Evolutionary conservation across 2,329 filamentous ascomycete species (phyloP), one percentile per base, ranked within the genome.

Genomic region (Clarireedia monteithiana): DNA sequence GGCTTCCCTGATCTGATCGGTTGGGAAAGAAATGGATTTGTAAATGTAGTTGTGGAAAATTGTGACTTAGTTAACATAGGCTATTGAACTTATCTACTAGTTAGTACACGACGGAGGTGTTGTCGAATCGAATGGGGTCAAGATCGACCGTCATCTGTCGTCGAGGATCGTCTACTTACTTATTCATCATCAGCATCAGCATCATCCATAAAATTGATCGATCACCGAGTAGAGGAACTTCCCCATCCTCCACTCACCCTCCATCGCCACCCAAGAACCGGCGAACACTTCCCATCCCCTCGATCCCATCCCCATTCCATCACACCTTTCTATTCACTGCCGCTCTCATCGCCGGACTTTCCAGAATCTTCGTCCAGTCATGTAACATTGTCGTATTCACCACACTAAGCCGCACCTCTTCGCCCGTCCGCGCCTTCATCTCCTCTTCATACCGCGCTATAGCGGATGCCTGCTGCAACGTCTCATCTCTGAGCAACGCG

Each of bases 331-430:
- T 56, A 15, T 10, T 57, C 46, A 63, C 39, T 1, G 56, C 59
- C 40, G 36, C 26, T 26, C 23, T 60, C 39, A 63, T 59, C 4
- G 70, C 53, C 1, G 70, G 68, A 57, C 67, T 71, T 20, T 69
- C 50, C 26, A 63, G 48, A 10, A 70, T 60, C 52, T 66, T 63
- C 3, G 62, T 57, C 68, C 68, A 73, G 59, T 77, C 70, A 63
- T 78, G 75, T 38, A 78, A 60, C 71, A 77, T 75, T 55, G 67
- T 63, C 12, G 72, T 73, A 60, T 77, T 77, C 56, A 69, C 65
- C 24, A 72, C 68, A 27, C 72, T 75, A 6, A 73, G 62, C 20
- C 68, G 63, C 53, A 77, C 74, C 61, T 79, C 75, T 34, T 71
- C 70, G 7, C 70, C 71, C 12, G 70, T 72, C 40, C 75, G 68